Base-by-base conservation (phyloP, 108 stramenopile genomes). In the Chaetoceros tenuissimus region DNA sequence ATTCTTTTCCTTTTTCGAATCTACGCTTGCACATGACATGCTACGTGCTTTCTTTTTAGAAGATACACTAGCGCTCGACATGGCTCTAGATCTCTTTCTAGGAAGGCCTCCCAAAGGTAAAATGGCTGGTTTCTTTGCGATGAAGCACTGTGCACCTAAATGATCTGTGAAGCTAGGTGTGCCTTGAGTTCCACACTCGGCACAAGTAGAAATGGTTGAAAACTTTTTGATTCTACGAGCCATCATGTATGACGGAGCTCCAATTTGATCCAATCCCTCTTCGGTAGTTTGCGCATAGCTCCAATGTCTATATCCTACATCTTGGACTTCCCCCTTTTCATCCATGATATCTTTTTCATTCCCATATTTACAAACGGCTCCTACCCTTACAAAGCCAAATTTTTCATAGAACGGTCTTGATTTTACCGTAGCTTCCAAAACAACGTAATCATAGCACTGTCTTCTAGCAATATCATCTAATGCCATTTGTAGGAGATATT, bases 171-270 rank as follows among this genome's bases (percentile, higher is more conserved):
- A 40, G 34, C 8, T 10, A 40, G 54, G 30, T 16, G 46, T 20
- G 8, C 53, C 27, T 22, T 56, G 3, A 2, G 3, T 26, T 55
- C 24, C 40, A 25, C 24, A 18, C 16, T 28, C 30, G 18, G 49
- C 2, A 19, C 7, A 19, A 3, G 2, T 26, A 24, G 47, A 49
- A 5, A 20, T 5, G 3, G 20, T 3, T 3, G 5, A 48, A 51
- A 0, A 21, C 34, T 59, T 34, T 66, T 31, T 59, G 31, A 57
- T 48, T 16, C 28, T 25, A 13, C 48, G 24, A 5, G 71, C 73
- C 84, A 86, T 86, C 84, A 86, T 86, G 63, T 80, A 81, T 28
- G 60, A 63, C 17, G 84, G 80, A 3, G 78, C 84, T 23, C 84
- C 84, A 46, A 79, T 80, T 48, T 67, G 34, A 24, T 74, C 57